A percentile compares a stretch with the other conserved stretches of the same genome.
Evolutionary conservation across 2,329 filamentous ascomycete genomes (phyloP).

Genomic region (Exophiala viscosa): DNA sequence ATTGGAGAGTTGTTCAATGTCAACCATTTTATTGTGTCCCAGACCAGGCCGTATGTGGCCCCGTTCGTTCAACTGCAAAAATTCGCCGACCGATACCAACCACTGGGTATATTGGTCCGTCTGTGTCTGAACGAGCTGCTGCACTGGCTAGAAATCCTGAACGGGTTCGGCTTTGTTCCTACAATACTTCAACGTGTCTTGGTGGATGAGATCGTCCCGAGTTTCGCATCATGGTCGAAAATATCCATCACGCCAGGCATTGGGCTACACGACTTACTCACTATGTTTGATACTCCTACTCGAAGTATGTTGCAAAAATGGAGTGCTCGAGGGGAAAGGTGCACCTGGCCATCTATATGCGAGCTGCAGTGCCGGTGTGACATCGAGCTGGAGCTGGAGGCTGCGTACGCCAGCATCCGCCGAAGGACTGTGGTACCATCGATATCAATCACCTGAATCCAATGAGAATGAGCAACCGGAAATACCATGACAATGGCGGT

Average conservation of each 20-base stretch:
- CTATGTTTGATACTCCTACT: constrained; percentile 78
- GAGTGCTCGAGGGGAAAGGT: constrained; percentile 78
- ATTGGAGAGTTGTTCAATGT: constrained; percentile 96
- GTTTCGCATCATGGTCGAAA: constrained; percentile 88
- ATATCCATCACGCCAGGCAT: constrained; percentile 89
- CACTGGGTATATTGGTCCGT: constrained; percentile 67
- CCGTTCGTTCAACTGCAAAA: constrained; percentile 79
- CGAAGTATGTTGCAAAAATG: constrained; percentile 74
- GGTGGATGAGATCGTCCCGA: constrained; percentile 73
- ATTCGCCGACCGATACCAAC: constrained; percentile 57
- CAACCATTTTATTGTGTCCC: constrained; percentile 97
- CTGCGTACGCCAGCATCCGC: constrained; percentile 75
- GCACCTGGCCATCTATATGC: constrained; percentile 85
- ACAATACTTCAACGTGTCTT: constrained; percentile 67
- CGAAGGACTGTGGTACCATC: constrained; percentile 31
- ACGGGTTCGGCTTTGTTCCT: constrained; percentile 74
- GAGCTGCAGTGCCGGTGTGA: constrained; percentile 78
- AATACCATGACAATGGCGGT: not conserved
- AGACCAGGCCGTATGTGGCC: constrained; percentile 91
- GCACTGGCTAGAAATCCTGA: constrained; percentile 76
- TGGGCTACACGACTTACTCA: constrained; percentile 67
- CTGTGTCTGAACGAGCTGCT: constrained; percentile 36
- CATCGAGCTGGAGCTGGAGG: constrained; percentile 82
- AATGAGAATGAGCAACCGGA: constrained; percentile 7
- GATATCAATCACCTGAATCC: not conserved